Evolutionary conservation across 352 stramenopile species (phyloP).

Genomic region (Phytophthora quininea): DNA sequence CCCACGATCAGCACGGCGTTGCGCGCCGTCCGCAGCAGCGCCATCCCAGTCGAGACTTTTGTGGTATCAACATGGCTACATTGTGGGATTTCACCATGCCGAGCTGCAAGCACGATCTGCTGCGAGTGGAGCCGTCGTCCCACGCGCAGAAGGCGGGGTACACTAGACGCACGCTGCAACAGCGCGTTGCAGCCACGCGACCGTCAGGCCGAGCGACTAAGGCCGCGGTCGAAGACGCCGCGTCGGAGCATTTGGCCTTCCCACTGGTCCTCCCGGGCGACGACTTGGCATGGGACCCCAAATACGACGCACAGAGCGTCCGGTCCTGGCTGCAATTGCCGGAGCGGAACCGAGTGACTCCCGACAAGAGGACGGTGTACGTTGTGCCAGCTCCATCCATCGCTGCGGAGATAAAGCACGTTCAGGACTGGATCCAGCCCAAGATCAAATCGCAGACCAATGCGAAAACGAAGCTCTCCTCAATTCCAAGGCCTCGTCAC

Average conservation of each 20-base stretch:
- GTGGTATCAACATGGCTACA: too few species aligned
- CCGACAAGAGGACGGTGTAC: constrained; percentile 24
- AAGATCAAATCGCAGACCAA: constrained; percentile 1
- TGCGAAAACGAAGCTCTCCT: not conserved
- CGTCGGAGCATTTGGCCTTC: constrained; percentile 13
- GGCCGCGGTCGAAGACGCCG: not conserved
- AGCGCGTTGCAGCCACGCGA: constrained; percentile 13
- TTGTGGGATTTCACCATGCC: not conserved
- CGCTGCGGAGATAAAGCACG: constrained; percentile 16
- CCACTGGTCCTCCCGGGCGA: constrained; percentile 22
- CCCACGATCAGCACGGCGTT: constrained; percentile 63
- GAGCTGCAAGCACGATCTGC: constrained; percentile 11
- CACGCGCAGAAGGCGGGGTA: constrained; percentile 19
- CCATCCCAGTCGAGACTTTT: too few species aligned
- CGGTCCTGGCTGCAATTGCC: constrained; percentile 25
- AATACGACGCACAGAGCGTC: constrained; percentile 25
- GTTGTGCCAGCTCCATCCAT: constrained; percentile 25
- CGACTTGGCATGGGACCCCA: constrained; percentile 25
- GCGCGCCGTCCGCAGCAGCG: constrained; percentile 15
- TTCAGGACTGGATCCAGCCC: constrained; percentile 21
- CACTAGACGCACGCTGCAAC: constrained; percentile 8
- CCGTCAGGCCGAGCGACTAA: constrained; percentile 17
- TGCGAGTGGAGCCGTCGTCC: constrained; percentile 19
- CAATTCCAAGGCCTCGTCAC: constrained; percentile 7
- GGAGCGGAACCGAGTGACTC: constrained; percentile 23